Percentiles rank a stretch among this genome's conserved stretches.
Evolutionary conservation across 139 green algal genomes (phyloP).

Genomic region (Chlamydomonas schloesseri): DNA sequence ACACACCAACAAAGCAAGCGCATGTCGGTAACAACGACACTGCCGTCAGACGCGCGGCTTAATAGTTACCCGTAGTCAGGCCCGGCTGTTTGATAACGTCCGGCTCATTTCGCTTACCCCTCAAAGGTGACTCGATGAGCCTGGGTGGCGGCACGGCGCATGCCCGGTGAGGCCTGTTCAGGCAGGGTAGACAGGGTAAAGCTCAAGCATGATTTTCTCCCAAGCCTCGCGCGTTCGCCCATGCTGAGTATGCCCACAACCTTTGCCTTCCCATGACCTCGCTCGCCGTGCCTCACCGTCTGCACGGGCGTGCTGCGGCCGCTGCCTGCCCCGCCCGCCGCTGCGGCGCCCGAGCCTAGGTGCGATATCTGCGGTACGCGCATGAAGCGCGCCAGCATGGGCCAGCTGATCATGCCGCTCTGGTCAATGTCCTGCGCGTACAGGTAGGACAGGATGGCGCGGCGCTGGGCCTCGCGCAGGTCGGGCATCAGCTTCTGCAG

Average conservation of each 20-base stretch:
- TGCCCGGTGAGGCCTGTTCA: neutral
- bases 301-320: no score
- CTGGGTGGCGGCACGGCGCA: neutral
- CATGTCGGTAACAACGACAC: no score
- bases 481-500: constrained; percentile 23
- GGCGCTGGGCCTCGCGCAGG: neutral
- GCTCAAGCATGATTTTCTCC: no score
- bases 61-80: no score
- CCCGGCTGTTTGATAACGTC: no score
- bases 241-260: no score
- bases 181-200: no score
- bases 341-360: neutral
- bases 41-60: no score
- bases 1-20: no score
- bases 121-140: constrained; percentile 31
- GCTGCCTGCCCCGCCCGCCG: neutral
- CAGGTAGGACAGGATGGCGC: constrained; percentile 42
- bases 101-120: neutral
- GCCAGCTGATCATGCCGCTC: constrained; percentile 34
- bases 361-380: constrained; percentile 18
- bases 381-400: constrained; percentile 40
- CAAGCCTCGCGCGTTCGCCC: no score
- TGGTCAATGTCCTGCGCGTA: constrained; percentile 42
- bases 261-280: no score
- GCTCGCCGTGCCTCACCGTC: no score